phyloP scores from a whole-genome alignment of 441 rosid species.

The Euphorbia schlechtendalii region DNA sequence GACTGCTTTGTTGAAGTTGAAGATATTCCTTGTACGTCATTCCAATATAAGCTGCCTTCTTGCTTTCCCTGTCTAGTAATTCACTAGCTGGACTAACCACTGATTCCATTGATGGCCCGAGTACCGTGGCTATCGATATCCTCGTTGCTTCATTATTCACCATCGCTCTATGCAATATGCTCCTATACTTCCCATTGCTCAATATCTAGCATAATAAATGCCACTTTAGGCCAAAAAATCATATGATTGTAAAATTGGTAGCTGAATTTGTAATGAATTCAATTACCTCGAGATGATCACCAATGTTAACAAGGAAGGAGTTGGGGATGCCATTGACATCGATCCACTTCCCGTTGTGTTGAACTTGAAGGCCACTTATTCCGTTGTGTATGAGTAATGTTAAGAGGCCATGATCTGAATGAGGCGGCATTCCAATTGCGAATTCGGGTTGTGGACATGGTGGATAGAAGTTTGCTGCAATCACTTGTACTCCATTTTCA shows the following conservation, averaged over 20 bases:
- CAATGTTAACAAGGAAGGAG: constrained; percentile 39
- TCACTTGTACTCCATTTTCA: constrained; percentile 29
- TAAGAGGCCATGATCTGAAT: constrained; percentile 44
- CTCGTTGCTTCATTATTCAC: constrained; percentile 33
- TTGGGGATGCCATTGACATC: constrained; percentile 21
- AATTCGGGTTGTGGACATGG: constrained; percentile 46
- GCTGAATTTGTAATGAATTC: not conserved
- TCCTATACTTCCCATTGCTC: constrained; percentile 51
- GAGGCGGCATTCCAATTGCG: constrained; percentile 43
- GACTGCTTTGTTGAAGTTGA: constrained; percentile 34
- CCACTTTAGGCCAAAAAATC: not conserved
- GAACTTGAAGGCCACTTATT: constrained; percentile 32
- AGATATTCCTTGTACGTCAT: constrained; percentile 35
- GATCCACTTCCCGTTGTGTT: constrained; percentile 35
- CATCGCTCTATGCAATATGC: constrained; percentile 39
- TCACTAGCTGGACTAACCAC: constrained; percentile 32
- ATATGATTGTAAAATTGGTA: not conserved
- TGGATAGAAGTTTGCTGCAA: constrained; percentile 36
- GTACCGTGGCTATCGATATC: constrained; percentile 31
- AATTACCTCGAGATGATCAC: constrained; percentile 40
- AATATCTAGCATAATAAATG: constrained; percentile 26
- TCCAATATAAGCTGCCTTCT: constrained; percentile 26
- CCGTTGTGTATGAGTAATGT: constrained; percentile 39
- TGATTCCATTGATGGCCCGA: constrained; percentile 42
- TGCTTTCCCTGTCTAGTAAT: constrained; percentile 18